Conservation (phyloP, 1,139 yeast species). For the Protomyces arabidopsidicola region DNA sequence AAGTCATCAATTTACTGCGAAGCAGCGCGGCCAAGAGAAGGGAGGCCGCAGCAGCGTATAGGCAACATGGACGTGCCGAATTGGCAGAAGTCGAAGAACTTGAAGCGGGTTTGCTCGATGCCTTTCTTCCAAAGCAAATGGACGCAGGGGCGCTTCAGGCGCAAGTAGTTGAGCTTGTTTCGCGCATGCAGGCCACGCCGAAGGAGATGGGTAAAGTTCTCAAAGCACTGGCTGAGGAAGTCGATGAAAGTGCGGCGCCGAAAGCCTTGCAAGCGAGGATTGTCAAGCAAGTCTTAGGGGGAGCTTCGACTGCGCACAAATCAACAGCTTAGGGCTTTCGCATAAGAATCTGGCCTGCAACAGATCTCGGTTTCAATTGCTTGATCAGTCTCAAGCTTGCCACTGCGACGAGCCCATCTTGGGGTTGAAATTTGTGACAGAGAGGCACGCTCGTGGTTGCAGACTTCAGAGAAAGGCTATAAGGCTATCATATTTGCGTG, state of each 20-base stretch:
- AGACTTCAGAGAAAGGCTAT: too few relatives aligned
- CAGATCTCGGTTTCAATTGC: too few relatives aligned
- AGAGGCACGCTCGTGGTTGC: too few relatives aligned
- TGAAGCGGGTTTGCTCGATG: slow-evolving; percentile 8
- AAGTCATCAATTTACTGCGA: slow-evolving; percentile 13
- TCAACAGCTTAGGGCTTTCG: neutral
- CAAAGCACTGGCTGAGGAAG: slow-evolving; percentile 11
- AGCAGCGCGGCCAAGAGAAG: slow-evolving; percentile 21
- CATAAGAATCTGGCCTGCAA: neutral
- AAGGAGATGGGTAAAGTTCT: slow-evolving; percentile 24
- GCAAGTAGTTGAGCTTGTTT: slow-evolving; percentile 7
- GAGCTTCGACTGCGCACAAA: neutral
- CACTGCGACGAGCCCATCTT: too few relatives aligned
- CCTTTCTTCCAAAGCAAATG: slow-evolving; percentile 22
- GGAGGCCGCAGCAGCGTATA: slow-evolving; percentile 22
- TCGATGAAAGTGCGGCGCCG: slow-evolving; percentile 23
- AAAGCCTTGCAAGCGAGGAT: slow-evolving; percentile 16
- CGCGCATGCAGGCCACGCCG: slow-evolving; percentile 12
- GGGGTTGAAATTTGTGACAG: too few relatives aligned
- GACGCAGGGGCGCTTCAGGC: slow-evolving; percentile 18
- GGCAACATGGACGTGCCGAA: slow-evolving; percentile 22
- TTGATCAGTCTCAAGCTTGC: too few relatives aligned
- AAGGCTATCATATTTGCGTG: too few relatives aligned
- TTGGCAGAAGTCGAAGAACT: slow-evolving; percentile 26
- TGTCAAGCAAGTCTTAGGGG: slow-evolving; percentile 16